These are phyloP conservation scores for Typha latifolia DNA, from an alignment of 176 grass and related monocot genomes.

Conservation along the genomic window DNA sequence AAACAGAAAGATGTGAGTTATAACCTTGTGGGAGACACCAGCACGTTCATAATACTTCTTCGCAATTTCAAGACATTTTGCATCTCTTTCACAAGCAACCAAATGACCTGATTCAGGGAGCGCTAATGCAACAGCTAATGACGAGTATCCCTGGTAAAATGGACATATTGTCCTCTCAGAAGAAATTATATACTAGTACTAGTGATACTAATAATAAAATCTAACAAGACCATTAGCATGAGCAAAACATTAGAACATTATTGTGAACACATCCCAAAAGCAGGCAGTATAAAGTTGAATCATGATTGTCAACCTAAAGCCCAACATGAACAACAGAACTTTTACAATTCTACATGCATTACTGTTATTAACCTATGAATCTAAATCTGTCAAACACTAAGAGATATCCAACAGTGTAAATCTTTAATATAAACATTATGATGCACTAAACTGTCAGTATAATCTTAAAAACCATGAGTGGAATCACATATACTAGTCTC, in stretches of 20 bases:
- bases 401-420: no score
- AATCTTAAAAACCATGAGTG: no score
- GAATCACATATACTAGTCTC: no score
- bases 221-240: neutral
- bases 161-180: neutral
- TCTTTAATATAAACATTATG: no score
- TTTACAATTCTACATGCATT: no score
- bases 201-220: neutral
- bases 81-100: constrained; percentile 95
- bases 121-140: constrained; percentile 71
- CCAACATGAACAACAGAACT: no score
- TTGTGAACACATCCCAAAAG: neutral
- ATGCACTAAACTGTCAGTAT: no score
- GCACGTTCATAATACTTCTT: constrained; percentile 71
- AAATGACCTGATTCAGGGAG: constrained; percentile 77
- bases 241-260: neutral
- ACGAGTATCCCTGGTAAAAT: constrained; percentile 71
- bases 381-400: no score
- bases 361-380: no score
- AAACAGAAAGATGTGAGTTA: neutral
- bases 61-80: constrained; percentile 65
- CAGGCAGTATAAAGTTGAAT: no score
- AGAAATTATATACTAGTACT: neutral
- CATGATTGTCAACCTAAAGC: no score
- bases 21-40: constrained; percentile 79